Conservation (phyloP, 2,329 filamentous ascomycete genomes). For the Paecilomyces variotii region DNA sequence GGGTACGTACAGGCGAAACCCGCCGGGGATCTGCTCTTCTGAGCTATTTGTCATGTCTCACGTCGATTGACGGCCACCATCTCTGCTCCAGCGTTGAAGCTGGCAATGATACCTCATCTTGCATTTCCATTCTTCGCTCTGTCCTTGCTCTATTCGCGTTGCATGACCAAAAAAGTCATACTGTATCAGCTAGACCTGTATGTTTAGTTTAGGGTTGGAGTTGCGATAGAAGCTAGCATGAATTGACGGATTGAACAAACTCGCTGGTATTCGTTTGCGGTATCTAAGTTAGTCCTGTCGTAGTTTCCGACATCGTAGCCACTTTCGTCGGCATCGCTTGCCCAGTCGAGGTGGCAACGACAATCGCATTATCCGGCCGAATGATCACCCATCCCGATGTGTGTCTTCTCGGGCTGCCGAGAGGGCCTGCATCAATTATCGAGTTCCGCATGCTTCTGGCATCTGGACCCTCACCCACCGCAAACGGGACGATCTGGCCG, state of each 20-base stretch:
- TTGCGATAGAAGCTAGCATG: background rate
- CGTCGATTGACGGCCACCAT: background rate
- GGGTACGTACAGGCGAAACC: background rate
- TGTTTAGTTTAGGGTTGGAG: background rate
- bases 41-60: background rate
- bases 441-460: no score
- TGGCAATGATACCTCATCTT: background rate
- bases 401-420: no score
- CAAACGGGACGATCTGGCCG: no score
- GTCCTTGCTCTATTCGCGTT: background rate
- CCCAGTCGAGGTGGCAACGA: no score
- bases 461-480: no score
- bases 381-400: no score
- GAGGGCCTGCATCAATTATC: no score
- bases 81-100: background rate
- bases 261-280: background rate
- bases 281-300: no score
- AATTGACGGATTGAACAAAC: background rate
- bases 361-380: no score
- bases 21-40: background rate
- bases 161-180: background rate
- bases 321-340: no score
- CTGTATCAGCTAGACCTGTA: background rate
- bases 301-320: background rate
- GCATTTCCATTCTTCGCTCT: background rate